Evolutionary conservation across 345 rosid genomes (phyloP), one percentile per base, ranked within the genome.

Genomic region (Eucalyptus pumila): DNA sequence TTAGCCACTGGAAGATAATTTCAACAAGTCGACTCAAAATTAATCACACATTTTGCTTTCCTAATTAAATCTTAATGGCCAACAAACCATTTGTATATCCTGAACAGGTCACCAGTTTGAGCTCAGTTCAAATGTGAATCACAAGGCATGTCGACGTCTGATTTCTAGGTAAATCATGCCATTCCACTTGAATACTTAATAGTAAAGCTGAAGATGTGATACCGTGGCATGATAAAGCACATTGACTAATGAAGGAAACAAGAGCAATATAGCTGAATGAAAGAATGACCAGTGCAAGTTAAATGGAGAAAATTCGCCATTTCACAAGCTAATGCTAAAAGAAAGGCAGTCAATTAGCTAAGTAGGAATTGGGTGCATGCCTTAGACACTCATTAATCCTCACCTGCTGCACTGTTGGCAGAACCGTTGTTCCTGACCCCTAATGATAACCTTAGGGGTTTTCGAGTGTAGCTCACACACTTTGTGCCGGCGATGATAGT

Each of bases 391-490:
- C 30, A 86, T n/a, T 32, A 40, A 26, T 50, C 26, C 56, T 86
- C 89, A 94, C 98, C 98, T 93, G 94, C 97, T 96, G 92, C 98
- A 96, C 91, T 96, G 98, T 95, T 96, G 98, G 93, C 98, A 95
- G 89, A 96, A 96, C 48, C 97, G 93, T 60, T 93, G 95, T 69
- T 95, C 96, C 62, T 86, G 95, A 58, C 97, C 96, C 86, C 89
- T 92, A 86, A 96, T 94, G 23, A 91, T 91, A 83, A 96, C 97
- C 62, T 80, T 92, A 9, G 97, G 88, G 30, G 96, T 93, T 93
- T 96, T 96, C 7, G 97, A 94, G 89, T 96, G 97, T 44, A 90
- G 86, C 92, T 94, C 98, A 30, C 98, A 96, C 6, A 96, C 98
- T 92, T 95, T 95, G 92, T 96, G 98, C 52, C 97, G 93, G 37